Percentiles rank a stretch among this genome's conserved stretches.
These are phyloP conservation scores for Nematodospora anomalae DNA, from an alignment of 1,139 yeast species.

Conservation along the genomic window DNA sequence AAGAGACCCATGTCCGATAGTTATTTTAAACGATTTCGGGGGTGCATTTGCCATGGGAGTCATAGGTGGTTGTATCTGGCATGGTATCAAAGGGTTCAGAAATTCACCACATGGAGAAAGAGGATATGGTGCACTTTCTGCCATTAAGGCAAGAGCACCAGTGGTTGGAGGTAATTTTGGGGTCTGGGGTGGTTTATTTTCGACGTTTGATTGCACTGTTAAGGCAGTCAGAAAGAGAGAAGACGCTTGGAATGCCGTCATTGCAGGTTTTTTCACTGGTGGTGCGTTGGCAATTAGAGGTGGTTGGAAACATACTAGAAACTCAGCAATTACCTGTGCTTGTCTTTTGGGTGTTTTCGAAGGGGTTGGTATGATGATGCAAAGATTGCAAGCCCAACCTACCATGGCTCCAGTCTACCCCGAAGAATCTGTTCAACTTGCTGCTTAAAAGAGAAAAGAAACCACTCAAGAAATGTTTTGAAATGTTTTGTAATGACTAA, in stretches of 20 bases:
- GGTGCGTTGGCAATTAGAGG: constrained; percentile 98
- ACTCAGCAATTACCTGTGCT: constrained; percentile 97
- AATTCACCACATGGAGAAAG: constrained; percentile 97
- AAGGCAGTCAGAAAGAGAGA: constrained; percentile 96
- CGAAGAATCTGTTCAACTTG: constrained; percentile 53
- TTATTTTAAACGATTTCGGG: constrained; percentile 93
- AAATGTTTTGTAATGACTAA: too few relatives aligned
- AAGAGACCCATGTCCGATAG: constrained; percentile 99
- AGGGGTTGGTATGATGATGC: constrained; percentile 97
- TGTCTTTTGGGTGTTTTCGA: constrained; percentile 94
- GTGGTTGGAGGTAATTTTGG: constrained; percentile 99
- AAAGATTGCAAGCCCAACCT: constrained; percentile 86
- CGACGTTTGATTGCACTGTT: constrained; percentile 93
- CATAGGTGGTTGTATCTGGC: constrained; percentile 98
- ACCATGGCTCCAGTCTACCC: constrained; percentile 79
- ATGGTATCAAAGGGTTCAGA: constrained; percentile 97
- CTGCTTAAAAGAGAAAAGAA: constrained; percentile 39
- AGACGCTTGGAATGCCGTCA: constrained; percentile 97
- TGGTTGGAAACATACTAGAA: constrained; percentile 96
- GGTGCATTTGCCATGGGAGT: constrained; percentile 99
- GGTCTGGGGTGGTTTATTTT: constrained; percentile 98
- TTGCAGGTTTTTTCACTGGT: constrained; percentile 98
- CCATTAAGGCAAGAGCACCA: constrained; percentile 95
- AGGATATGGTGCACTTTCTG: constrained; percentile 82
- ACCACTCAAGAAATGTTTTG: too few relatives aligned